phyloP scores from a whole-genome alignment of 2,329 filamentous ascomycete species.

The Aspergillus fumigatiaffinis region DNA sequence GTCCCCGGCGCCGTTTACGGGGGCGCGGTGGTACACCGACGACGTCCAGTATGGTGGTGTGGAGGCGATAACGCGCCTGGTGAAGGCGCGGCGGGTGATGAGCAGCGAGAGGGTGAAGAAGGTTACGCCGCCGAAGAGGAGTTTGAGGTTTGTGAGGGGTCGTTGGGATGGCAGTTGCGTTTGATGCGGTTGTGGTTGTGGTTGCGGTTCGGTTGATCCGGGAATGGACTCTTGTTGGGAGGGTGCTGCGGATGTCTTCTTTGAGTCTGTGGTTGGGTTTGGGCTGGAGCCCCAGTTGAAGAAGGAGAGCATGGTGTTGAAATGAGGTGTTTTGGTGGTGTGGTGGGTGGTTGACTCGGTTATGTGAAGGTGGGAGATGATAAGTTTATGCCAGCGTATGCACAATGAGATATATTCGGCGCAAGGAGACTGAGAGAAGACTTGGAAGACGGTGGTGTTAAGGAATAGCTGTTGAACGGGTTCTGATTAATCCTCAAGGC shows the following conservation, averaged over 20 bases:
- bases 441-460: background rate
- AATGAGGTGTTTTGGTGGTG: background rate
- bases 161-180: conserved; percentile 1
- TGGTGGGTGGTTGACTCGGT: background rate
- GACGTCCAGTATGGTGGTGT: conserved; percentile 67
- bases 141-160: conserved; percentile 32
- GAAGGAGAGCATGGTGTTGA: conserved; percentile 22
- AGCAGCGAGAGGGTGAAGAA: conserved; percentile 71
- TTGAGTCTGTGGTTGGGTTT: background rate
- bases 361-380: background rate
- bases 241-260: conserved; percentile 10
- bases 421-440: background rate
- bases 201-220: conserved; percentile 4
- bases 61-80: conserved; percentile 57
- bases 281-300: conserved; percentile 8
- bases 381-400: background rate
- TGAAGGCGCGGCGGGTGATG: conserved; percentile 67
- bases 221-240: background rate
- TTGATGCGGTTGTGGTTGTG: conserved; percentile 1
- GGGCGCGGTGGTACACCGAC: conserved; percentile 41
- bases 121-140: conserved; percentile 70
- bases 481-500: background rate
- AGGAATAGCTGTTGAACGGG: background rate
- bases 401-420: background rate
- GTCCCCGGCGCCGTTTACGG: conserved; percentile 63